Base-by-base conservation (phyloP, 176 grass and related monocot species). In the Avena sativa region DNA sequence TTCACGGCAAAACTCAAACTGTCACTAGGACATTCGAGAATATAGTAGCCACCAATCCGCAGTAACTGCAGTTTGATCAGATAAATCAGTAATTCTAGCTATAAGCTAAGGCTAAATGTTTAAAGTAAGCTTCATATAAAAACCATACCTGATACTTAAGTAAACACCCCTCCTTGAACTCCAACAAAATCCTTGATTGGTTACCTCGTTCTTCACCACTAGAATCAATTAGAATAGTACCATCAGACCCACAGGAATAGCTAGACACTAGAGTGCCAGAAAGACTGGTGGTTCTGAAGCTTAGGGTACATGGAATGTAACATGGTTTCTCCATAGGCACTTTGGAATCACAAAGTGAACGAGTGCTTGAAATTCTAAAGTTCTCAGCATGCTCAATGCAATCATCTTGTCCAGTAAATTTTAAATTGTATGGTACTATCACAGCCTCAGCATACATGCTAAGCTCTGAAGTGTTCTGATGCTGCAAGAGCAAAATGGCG, bases 401-500 rank as follows among this genome's bases (percentile, higher is more conserved):
- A 84, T 86, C 87, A 73, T 17, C 79, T 85, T 65, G 71, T 53
- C 90, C 88, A 69, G 76, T 32, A 89, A 90, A 77, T 9, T 89
- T 74, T 62, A 98, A 86, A 89, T 85, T 51, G 58, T 89, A 92
- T 58, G 92, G 93, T 63, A 89, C 86, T 78, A 98, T 64, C 58
- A 94, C 83, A 80, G 93, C 92, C 89, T 94, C 96, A 55, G 92
- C 96, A 88, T 91, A 95, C 57, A 95, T 78, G 48, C 62, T 89
- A 86, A 84, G 86, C n/a, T 23, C 81, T 51, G 65, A 76, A 60
- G 66, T 81, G 49, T 57, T 88, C 49, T 67, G 46, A 81, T 82
- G 70, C 74, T 86, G 87, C 76, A 90, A 79, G 71, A 80, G 73
- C 20, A 97, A 83, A 90, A 82, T 16, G 77, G 72, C 2, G 81